phyloP scores from a whole-genome alignment of 352 stramenopile species.

The Globisporangium irregulare region DNA sequence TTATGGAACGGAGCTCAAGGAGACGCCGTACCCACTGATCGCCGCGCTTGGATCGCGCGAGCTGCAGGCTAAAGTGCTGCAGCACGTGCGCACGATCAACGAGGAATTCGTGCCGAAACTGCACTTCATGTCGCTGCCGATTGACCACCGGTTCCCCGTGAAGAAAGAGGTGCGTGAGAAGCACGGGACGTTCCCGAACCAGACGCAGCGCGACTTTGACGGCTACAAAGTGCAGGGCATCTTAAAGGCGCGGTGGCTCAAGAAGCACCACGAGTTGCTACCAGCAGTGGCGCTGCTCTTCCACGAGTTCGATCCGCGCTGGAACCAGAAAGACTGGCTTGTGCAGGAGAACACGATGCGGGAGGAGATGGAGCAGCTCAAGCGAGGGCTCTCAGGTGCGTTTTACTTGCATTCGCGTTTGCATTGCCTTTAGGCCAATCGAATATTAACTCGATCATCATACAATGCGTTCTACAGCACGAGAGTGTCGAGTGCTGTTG shows the following conservation, averaged over 20 bases:
- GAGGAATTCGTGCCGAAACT: slow-evolving; percentile 83
- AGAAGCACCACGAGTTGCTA: slow-evolving; percentile 84
- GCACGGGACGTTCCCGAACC: slow-evolving; percentile 78
- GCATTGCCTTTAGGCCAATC: background rate
- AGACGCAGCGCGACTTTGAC: slow-evolving; percentile 83
- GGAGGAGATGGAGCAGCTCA: slow-evolving; percentile 76
- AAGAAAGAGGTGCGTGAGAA: slow-evolving; percentile 88
- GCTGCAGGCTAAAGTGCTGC: slow-evolving; percentile 71
- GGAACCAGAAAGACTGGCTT: slow-evolving; percentile 68
- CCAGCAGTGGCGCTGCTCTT: slow-evolving; percentile 80
- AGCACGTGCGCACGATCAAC: slow-evolving; percentile 64
- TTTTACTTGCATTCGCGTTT: background rate
- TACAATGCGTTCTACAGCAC: slow-evolving; percentile 38
- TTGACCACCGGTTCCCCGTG: slow-evolving; percentile 69
- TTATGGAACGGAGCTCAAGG: slow-evolving; percentile 80
- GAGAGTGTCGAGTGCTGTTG: slow-evolving; percentile 77
- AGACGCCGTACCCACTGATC: slow-evolving; percentile 85
- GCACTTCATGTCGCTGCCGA: slow-evolving; percentile 64
- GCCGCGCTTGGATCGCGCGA: slow-evolving; percentile 72
- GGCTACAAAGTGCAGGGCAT: slow-evolving; percentile 65
- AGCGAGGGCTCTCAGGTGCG: slow-evolving; percentile 42
- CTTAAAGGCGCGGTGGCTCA: slow-evolving; percentile 79
- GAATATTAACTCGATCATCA: slow-evolving; percentile 3
- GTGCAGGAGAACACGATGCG: slow-evolving; percentile 60
- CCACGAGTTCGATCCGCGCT: slow-evolving; percentile 81